A percentile compares a stretch with the other conserved stretches of the same genome.
Conservation (phyloP, 192 early-diverging fungal genomes). For the Umbelopsis sp. region DNA sequence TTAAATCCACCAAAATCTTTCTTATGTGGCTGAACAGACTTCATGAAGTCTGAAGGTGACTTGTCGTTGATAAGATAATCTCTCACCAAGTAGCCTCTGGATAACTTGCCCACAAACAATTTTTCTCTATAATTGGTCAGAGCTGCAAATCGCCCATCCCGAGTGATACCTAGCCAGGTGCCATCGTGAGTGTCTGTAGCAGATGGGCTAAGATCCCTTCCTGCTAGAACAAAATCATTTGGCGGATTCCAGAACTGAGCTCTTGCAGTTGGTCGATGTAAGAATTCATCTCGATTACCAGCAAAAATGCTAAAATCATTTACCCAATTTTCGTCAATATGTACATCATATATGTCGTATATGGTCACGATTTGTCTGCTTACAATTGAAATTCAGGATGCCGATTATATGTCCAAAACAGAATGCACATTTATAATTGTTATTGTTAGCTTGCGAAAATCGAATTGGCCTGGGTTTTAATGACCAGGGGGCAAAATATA, state of each 20-base stretch:
- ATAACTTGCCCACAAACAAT: slow-evolving; percentile 33
- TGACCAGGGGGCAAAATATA: background rate
- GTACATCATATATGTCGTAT: background rate
- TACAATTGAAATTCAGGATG: slow-evolving; percentile 47
- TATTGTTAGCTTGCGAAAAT: background rate
- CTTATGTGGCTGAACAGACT: slow-evolving; percentile 22
- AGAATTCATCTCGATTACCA: slow-evolving; percentile 51
- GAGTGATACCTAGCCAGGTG: slow-evolving; percentile 53
- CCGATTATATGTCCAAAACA: slow-evolving; percentile 42
- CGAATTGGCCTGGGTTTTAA: background rate
- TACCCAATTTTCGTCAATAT: too few species aligned
- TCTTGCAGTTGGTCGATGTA: slow-evolving; percentile 37
- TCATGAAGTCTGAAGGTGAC: slow-evolving; percentile 29
- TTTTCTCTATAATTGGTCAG: slow-evolving; percentile 51
- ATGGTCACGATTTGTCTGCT: slow-evolving; percentile 7
- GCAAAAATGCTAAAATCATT: slow-evolving; percentile 45
- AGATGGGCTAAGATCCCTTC: slow-evolving; percentile 39
- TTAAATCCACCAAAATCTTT: slow-evolving; percentile 47
- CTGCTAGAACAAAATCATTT: slow-evolving; percentile 40
- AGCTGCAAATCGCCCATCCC: slow-evolving; percentile 44
- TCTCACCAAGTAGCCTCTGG: slow-evolving; percentile 46
- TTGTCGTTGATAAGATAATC: slow-evolving; percentile 16
- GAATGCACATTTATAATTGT: slow-evolving; percentile 40
- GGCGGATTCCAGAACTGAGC: slow-evolving; percentile 43
- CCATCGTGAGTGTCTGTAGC: slow-evolving; percentile 22